Percentiles rank a stretch among this genome's conserved stretches.
Evolutionary conservation across 208 protist genomes (phyloP).

Genomic region (Wallacemonas collosoma): DNA sequence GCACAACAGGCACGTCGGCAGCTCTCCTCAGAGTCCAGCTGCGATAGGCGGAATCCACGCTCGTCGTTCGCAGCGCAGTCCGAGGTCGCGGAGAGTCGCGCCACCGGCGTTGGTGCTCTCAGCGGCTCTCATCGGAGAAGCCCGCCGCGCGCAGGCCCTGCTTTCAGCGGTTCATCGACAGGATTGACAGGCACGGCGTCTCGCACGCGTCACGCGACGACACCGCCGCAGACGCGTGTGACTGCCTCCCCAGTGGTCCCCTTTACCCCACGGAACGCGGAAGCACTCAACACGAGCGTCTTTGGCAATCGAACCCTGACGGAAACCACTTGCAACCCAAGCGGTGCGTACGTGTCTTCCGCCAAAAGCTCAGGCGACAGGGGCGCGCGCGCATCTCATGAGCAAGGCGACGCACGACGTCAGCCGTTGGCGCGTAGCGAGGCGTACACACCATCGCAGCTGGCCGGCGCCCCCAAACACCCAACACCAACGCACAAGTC

Average conservation of each 20-base stretch:
- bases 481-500: conserved; percentile 9
- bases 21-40: conserved; percentile 17
- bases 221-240: background rate
- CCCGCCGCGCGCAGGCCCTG: background rate
- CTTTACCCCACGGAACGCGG: conserved; percentile 53
- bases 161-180: background rate
- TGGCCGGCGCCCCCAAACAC: background rate
- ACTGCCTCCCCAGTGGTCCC: conserved; percentile 22
- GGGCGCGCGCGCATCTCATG: too few relatives aligned
- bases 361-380: background rate
- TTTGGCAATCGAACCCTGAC: conserved; percentile 53
- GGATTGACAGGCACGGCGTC: background rate
- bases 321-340: conserved; percentile 41
- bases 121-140: background rate
- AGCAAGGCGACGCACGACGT: too few relatives aligned
- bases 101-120: background rate
- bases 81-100: background rate
- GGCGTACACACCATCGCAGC: too few relatives aligned
- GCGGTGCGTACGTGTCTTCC: conserved; percentile 25
- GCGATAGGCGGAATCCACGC: background rate
- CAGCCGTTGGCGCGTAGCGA: too few relatives aligned
- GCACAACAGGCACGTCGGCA: conserved; percentile 40
- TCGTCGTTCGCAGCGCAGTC: background rate
- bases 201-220: background rate
- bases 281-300: conserved; percentile 43